Evolutionary conservation across 495 filamentous ascomycete species (phyloP), one percentile per base, ranked within the genome.

Genomic region (Neurospora sp.): DNA sequence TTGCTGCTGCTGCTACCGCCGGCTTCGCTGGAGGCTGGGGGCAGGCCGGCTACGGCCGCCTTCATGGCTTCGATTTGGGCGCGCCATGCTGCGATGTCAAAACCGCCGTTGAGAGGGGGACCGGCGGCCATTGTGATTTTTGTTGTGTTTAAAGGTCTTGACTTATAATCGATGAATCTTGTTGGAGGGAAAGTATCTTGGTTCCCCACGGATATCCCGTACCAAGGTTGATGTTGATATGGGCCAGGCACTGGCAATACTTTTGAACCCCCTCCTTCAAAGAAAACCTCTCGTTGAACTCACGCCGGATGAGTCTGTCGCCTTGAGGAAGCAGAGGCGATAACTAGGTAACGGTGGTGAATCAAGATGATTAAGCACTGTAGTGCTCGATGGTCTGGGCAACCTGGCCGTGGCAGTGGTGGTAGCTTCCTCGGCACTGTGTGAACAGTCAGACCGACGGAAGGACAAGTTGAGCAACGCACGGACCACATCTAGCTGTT

Each of bases 41-140:
- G 37, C 20, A 86, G 74, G 5, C 76, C 71, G 46, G 83, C 82
- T 31, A 87, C 75, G 48, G 84, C 84, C 8, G 80, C 75, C 75
- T 84, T 83, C 85, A 87, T 87, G 73, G 80, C 80, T 48, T 79
- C 80, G 53, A 83, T 78, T 44, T 87, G 83, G 38, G 79, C 79
- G 59, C 83, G 81, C 84, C 84, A 87, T 79, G 78, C 72, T 38
- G 74, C 68, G 12, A 76, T 69, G 69, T 59, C 71, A 14, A 72
- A 35, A 9, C 14, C 53, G 53, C 53, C 53, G 53, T 61, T 31
- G 7, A 8, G 12, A 3, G 27, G 8, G 12, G 27, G 16, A 12
- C 35, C 41, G 5, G 42, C 5, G 27, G 41, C 44, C 44, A 22
- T 66, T 1, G 31, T 39, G 27, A 0, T 1, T 11, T 61, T 38